These are phyloP conservation scores for Trichoderma sp. DNA, from an alignment of 2,329 filamentous ascomycete genomes.

Conservation along the genomic window DNA sequence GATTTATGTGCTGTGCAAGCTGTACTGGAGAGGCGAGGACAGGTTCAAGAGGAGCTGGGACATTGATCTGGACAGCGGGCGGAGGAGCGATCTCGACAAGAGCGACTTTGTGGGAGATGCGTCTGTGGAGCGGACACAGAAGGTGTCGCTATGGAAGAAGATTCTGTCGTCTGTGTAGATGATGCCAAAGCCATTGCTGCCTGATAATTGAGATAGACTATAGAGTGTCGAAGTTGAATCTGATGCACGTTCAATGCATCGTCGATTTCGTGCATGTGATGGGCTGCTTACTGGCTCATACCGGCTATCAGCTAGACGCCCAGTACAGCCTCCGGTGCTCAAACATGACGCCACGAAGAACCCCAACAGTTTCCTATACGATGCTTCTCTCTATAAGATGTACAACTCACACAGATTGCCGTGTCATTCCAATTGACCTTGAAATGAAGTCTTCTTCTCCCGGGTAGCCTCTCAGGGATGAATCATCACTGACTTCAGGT, in stretches of 20 bases:
- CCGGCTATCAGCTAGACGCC: background rate
- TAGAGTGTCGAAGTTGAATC: background rate
- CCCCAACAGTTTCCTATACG: no score
- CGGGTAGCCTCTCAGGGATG: background rate
- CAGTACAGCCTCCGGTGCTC: no score
- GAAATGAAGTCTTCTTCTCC: background rate
- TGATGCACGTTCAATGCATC: background rate
- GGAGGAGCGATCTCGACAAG: constrained; percentile 57
- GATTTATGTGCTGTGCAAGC: constrained; percentile 59
- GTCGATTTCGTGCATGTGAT: background rate
- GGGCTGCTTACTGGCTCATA: no score
- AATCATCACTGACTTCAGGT: constrained; percentile 4
- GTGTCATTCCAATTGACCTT: no score
- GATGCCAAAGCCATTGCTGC: no score
- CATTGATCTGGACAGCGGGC: constrained; percentile 60
- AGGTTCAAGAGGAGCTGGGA: constrained; percentile 53
- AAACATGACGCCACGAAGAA: no score
- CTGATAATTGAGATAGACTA: background rate
- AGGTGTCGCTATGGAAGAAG: constrained; percentile 46
- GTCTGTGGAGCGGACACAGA: constrained; percentile 35
- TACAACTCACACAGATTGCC: no score
- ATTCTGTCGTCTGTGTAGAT: constrained; percentile 47
- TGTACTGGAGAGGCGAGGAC: constrained; percentile 54
- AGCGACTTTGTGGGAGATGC: constrained; percentile 39
- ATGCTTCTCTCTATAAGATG: background rate